These are phyloP conservation scores for Gentiana dahurica DNA, from an alignment of 257 asterid species.

Conservation along the genomic window DNA sequence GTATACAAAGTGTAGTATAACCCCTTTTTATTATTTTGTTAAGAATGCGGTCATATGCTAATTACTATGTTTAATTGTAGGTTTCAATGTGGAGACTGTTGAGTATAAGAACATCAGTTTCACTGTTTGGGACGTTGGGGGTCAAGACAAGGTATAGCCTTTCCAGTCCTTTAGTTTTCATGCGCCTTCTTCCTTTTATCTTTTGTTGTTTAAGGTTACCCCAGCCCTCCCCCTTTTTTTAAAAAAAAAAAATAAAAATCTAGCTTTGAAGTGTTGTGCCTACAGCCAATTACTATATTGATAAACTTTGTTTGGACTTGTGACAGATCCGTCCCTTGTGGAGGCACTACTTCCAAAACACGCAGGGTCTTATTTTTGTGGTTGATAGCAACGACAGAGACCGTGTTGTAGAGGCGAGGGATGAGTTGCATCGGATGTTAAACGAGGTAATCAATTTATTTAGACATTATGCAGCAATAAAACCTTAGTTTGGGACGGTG, in stretches of 20 bases:
- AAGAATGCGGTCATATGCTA: no score
- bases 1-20: no score
- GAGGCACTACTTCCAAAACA: conserved; percentile 34
- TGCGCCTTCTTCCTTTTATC: neutral
- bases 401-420: conserved; percentile 26
- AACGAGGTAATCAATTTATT: conserved; percentile 15
- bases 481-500: no score
- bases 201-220: neutral
- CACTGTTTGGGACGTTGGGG: conserved; percentile 31
- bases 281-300: no score
- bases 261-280: neutral
- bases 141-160: conserved; percentile 22
- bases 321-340: conserved; percentile 26
- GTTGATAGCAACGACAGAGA: conserved; percentile 31
- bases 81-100: conserved; percentile 26
- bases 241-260: no score
- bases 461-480: neutral
- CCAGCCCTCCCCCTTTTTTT: neutral
- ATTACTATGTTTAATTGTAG: conserved; percentile 2
- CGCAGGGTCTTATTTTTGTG: conserved; percentile 29
- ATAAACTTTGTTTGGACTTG: neutral
- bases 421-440: conserved; percentile 28
- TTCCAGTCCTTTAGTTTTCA: neutral
- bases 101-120: conserved; percentile 27
- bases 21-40: no score